phyloP scores from a whole-genome alignment of 2,329 filamentous ascomycete genomes.

The Alternaria postmessia region DNA sequence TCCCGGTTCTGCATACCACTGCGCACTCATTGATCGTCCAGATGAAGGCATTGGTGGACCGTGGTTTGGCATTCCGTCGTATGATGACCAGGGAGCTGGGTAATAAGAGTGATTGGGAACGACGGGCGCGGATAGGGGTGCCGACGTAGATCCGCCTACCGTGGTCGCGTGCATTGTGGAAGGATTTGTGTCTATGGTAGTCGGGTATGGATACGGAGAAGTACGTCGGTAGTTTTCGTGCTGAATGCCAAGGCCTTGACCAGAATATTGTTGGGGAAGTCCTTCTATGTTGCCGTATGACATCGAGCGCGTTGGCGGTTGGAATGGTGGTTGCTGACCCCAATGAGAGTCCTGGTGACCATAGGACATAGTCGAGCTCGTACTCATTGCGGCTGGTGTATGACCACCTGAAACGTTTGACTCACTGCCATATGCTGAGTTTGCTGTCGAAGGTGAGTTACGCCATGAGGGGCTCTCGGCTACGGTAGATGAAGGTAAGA shows the following conservation, averaged over 20 bases:
- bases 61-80: conserved; percentile 34
- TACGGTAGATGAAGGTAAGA: conserved; percentile 47
- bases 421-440: conserved; percentile 47
- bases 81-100: conserved; percentile 43
- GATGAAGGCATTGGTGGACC: conserved; percentile 39
- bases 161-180: conserved; percentile 36
- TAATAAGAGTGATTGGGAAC: conserved; percentile 43
- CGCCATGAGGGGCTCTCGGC: conserved; percentile 49
- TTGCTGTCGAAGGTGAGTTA: conserved; percentile 46
- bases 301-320: conserved; percentile 49
- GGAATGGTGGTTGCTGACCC: conserved; percentile 37
- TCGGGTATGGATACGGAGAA: conserved; percentile 46
- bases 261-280: conserved; percentile 43
- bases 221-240: conserved; percentile 44
- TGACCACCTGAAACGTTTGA: conserved; percentile 46
- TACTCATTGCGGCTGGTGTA: conserved; percentile 47
- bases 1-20: conserved; percentile 46
- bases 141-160: conserved; percentile 34
- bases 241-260: conserved; percentile 42
- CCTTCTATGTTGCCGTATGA: conserved; percentile 52
- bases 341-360: conserved; percentile 44
- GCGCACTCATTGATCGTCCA: conserved; percentile 45
- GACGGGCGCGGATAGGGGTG: conserved; percentile 47
- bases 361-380: conserved; percentile 48
- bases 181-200: conserved; percentile 44